Percentiles rank a stretch among this genome's conserved stretches.
These are phyloP conservation scores for Lathyrus tuberosus DNA, from an alignment of 306 rosid genomes.

Conservation along the genomic window DNA sequence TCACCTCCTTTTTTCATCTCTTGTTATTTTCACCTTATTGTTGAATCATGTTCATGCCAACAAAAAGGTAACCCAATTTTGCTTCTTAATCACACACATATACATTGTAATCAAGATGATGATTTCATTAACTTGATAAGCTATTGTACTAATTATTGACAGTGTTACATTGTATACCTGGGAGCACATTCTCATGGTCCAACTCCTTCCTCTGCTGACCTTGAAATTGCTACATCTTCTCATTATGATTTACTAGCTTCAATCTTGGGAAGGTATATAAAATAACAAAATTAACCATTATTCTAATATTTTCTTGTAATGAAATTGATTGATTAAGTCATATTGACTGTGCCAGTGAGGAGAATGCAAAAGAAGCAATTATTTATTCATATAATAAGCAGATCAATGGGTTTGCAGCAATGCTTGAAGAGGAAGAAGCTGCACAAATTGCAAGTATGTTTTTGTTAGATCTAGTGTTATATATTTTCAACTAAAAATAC, in stretches of 20 bases:
- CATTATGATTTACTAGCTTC: conserved; percentile 44
- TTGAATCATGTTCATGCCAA: conserved; percentile 32
- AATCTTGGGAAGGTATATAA: conserved; percentile 45
- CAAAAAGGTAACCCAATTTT: conserved; percentile 34
- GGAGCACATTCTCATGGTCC: conserved; percentile 52
- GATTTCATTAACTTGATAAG: neutral
- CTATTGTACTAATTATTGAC: neutral
- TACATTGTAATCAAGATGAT: neutral
- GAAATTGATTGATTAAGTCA: neutral
- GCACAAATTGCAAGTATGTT: conserved; percentile 49
- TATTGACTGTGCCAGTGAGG: conserved; percentile 46
- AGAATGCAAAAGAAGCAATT: conserved; percentile 46
- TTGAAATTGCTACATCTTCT: conserved; percentile 44
- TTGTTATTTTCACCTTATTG: conserved; percentile 23
- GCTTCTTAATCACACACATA: neutral
- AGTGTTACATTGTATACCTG: conserved; percentile 49
- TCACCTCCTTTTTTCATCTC: conserved; percentile 28
- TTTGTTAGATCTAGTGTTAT: neutral
- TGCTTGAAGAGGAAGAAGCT: conserved; percentile 48
- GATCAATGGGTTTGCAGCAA: conserved; percentile 49
- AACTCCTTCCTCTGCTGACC: conserved; percentile 40
- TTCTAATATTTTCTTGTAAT: neutral
- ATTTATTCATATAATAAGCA: conserved; percentile 58
- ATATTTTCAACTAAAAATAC: neutral
- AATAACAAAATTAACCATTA: neutral